A percentile compares a stretch with the other conserved stretches of the same genome.
Conservation (phyloP, 2,329 filamentous ascomycete genomes). For the Penicillium sp. region DNA sequence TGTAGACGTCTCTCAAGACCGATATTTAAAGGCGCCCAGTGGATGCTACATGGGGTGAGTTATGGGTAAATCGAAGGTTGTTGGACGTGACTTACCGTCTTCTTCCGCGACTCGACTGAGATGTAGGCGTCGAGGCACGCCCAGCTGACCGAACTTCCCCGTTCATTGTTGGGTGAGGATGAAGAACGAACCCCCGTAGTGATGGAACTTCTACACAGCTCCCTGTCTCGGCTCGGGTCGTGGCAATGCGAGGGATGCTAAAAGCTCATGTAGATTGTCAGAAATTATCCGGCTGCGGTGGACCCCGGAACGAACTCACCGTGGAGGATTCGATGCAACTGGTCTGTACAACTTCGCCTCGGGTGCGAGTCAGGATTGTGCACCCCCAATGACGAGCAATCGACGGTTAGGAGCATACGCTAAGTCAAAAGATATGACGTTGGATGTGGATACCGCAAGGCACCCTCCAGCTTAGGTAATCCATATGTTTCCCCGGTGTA, state of each 20-base stretch:
- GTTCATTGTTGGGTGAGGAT: background rate
- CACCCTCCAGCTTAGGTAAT: background rate
- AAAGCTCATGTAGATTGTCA: background rate
- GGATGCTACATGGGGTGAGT: conserved; percentile 48
- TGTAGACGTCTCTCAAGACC: conserved; percentile 63
- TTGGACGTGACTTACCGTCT: background rate
- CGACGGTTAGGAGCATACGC: background rate
- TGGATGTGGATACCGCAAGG: background rate
- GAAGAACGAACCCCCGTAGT: background rate
- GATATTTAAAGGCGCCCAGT: conserved; percentile 72
- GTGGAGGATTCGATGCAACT: background rate
- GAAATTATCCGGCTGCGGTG: background rate
- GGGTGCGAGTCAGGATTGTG: background rate
- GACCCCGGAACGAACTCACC: background rate
- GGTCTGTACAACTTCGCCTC: background rate
- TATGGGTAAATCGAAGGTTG: background rate
- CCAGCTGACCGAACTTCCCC: background rate
- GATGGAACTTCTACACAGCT: background rate
- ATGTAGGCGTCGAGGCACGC: background rate
- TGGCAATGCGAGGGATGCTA: background rate
- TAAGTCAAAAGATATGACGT: background rate
- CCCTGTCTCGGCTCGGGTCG: background rate
- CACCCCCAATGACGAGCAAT: background rate
- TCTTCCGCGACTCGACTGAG: conserved; percentile 2
- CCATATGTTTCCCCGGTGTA: background rate